Conservation (phyloP, 2,329 filamentous ascomycete species). For the Septoria linicola region DNA sequence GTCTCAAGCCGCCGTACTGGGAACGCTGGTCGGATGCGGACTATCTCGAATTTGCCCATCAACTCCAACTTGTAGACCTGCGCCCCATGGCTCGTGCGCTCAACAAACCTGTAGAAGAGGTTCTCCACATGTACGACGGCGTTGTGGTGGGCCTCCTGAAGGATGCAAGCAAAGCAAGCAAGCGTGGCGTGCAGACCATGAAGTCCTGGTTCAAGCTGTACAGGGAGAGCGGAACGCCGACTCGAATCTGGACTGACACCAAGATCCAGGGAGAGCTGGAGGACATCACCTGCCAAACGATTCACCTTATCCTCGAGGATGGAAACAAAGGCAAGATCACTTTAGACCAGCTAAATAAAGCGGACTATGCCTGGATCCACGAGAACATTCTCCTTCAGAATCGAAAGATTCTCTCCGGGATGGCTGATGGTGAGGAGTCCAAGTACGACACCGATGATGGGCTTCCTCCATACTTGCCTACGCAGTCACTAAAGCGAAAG, state of each 20-base stretch:
- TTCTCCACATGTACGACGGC: slow-evolving; percentile 20
- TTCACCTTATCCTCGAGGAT: slow-evolving; percentile 13
- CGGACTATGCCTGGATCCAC: slow-evolving; percentile 6
- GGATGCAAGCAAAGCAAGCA: slow-evolving; percentile 19
- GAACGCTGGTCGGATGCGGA: slow-evolving; percentile 20
- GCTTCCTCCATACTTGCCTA: neutral
- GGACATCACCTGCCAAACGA: neutral
- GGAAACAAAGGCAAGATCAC: slow-evolving; percentile 8
- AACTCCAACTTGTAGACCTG: slow-evolving; percentile 22
- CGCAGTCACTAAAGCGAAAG: slow-evolving; percentile 1
- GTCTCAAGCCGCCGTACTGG: slow-evolving; percentile 28
- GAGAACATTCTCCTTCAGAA: slow-evolving; percentile 6
- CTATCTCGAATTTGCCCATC: slow-evolving; percentile 21
- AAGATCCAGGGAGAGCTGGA: slow-evolving; percentile 10
- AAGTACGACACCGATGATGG: slow-evolving; percentile 6
- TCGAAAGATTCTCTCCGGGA: slow-evolving; percentile 9
- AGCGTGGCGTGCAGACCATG: slow-evolving; percentile 24
- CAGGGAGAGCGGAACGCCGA: slow-evolving; percentile 10
- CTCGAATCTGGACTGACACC: slow-evolving; percentile 8
- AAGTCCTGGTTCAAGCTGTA: slow-evolving; percentile 10
- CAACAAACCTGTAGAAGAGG: slow-evolving; percentile 26
- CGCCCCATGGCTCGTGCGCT: slow-evolving; percentile 17
- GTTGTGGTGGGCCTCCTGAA: slow-evolving; percentile 24
- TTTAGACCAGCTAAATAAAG: slow-evolving; percentile 2
- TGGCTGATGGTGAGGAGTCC: neutral